phyloP scores from a whole-genome alignment of 139 green algal species.

The Auxenochlorella pyrenoidosa region DNA sequence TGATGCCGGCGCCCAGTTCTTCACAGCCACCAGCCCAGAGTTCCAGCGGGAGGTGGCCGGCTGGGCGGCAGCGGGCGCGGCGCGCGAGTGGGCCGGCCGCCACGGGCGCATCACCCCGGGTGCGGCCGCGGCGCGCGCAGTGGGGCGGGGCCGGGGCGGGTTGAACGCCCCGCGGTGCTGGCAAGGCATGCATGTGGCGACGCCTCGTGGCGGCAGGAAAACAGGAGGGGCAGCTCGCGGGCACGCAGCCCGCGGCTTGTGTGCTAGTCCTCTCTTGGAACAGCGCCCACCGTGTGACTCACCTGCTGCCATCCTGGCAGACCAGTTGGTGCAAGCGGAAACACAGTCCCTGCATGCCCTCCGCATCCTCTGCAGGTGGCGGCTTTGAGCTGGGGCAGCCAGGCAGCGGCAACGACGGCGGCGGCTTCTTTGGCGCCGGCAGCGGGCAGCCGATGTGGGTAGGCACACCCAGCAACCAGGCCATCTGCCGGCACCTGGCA shows the following conservation, averaged over 20 bases:
- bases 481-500: constrained; percentile 9
- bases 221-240: too few species aligned
- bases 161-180: too few species aligned
- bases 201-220: too few species aligned
- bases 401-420: not conserved
- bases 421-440: constrained; percentile 7
- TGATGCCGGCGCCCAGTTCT: constrained; percentile 10
- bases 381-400: not conserved
- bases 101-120: not conserved
- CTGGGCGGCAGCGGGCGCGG: constrained; percentile 15
- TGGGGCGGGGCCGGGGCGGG: too few species aligned
- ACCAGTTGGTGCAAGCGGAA: too few species aligned
- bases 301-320: too few species aligned
- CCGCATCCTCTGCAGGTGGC: not conserved
- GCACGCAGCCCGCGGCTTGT: too few species aligned
- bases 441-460: constrained; percentile 1
- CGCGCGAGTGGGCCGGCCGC: not conserved
- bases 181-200: too few species aligned
- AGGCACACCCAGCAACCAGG: constrained; percentile 7
- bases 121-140: not conserved
- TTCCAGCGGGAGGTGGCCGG: constrained; percentile 8
- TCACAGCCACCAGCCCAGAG: not conserved
- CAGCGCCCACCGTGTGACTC: too few species aligned
- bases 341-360: too few species aligned
- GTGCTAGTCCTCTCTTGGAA: too few species aligned